phyloP scores from a whole-genome alignment of 2,329 filamentous ascomycete species.

The Tolypocladium sp. region DNA sequence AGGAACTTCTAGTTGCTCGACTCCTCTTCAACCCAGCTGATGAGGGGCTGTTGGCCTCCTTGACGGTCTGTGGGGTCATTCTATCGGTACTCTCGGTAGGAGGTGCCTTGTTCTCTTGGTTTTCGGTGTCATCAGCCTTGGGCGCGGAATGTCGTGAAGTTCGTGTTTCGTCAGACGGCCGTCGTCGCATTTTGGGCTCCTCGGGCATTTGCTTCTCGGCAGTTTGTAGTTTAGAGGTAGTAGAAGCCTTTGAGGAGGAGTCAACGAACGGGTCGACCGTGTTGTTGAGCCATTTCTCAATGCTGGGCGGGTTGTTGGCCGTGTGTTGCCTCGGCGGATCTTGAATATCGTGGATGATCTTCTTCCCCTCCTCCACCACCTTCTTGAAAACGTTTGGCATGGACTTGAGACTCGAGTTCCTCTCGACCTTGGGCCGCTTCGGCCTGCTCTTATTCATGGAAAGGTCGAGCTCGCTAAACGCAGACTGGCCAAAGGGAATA shows the following conservation, averaged over 20 bases:
- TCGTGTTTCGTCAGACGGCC: neutral
- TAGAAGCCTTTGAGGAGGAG: neutral
- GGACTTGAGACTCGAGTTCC: slow-evolving; percentile 48
- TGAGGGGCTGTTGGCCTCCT: slow-evolving; percentile 19
- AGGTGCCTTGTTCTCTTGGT: slow-evolving; percentile 2
- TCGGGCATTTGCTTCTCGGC: neutral
- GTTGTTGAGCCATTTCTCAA: slow-evolving; percentile 55
- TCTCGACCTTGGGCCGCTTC: slow-evolving; percentile 37
- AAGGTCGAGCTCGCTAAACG: slow-evolving; percentile 56
- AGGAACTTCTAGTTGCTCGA: slow-evolving; percentile 40
- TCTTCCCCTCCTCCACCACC: slow-evolving; percentile 54
- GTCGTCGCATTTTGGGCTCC: neutral
- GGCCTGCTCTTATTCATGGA: slow-evolving; percentile 33
- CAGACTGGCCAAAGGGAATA: slow-evolving; percentile 55
- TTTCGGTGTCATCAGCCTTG: slow-evolving; percentile 1
- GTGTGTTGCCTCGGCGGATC: slow-evolving; percentile 42
- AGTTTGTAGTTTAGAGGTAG: neutral
- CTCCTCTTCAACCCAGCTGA: slow-evolving; percentile 43
- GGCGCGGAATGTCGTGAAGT: neutral
- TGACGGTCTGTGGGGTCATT: slow-evolving; percentile 10
- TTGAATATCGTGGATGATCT: slow-evolving; percentile 52
- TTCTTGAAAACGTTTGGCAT: slow-evolving; percentile 57
- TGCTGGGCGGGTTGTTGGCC: slow-evolving; percentile 50
- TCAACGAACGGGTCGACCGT: slow-evolving; percentile 57
- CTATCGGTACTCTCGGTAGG: slow-evolving; percentile 3